Evolutionary conservation across 257 asterid species (phyloP).

Genomic region (Nicotiana benthamiana): DNA sequence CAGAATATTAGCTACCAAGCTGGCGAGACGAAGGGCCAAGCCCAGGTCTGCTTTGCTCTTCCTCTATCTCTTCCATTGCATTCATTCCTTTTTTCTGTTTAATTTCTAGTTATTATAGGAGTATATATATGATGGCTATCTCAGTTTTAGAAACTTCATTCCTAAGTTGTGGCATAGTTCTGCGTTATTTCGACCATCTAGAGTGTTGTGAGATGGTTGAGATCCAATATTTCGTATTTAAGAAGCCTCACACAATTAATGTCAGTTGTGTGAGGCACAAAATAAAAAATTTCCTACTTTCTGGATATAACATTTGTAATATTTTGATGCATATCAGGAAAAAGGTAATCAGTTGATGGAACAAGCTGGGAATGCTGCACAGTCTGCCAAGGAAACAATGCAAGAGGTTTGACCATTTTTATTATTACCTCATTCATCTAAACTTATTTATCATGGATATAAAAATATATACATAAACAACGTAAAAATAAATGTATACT

Average conservation of each 20-base stretch:
- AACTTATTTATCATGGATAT: too few relatives aligned
- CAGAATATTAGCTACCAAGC: conserved; percentile 47
- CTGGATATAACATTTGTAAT: not conserved
- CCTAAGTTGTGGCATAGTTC: not conserved
- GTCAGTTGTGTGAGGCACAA: too few relatives aligned
- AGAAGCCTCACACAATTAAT: too few relatives aligned
- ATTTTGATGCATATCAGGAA: conserved; percentile 22
- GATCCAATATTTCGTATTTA: too few relatives aligned
- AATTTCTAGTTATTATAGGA: not conserved
- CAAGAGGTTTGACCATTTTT: conserved; percentile 23
- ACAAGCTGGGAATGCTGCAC: conserved; percentile 46
- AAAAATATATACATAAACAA: too few relatives aligned
- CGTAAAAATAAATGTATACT: too few relatives aligned
- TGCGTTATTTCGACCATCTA: too few relatives aligned
- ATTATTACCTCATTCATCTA: not conserved
- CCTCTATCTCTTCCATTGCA: too few relatives aligned
- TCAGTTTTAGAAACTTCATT: not conserved
- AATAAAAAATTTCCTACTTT: too few relatives aligned
- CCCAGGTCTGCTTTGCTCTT: conserved; percentile 21
- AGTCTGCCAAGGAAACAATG: conserved; percentile 42
- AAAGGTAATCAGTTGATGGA: conserved; percentile 50
- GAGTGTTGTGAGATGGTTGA: too few relatives aligned
- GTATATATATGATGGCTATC: not conserved
- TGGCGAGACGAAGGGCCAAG: conserved; percentile 52
- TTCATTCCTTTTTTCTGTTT: too few relatives aligned